phyloP scores from a whole-genome alignment of 2,329 filamentous ascomycete species.

The Cytospora paraplurivora region DNA sequence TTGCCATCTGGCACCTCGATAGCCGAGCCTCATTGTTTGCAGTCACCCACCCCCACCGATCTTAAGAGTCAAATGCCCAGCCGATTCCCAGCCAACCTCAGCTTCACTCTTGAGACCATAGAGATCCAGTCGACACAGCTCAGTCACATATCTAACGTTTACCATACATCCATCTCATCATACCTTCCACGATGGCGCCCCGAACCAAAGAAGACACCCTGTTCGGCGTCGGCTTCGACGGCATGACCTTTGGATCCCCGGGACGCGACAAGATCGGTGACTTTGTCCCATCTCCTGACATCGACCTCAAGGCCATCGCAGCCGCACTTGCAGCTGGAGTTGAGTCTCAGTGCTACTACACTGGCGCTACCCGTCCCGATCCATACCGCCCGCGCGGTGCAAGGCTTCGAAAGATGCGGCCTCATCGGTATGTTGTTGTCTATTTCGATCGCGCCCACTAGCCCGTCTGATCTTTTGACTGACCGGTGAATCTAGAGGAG shows the following conservation, averaged over 20 bases:
- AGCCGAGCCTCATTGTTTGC: too few species aligned
- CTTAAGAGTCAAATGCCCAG: neutral
- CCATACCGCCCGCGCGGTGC: neutral
- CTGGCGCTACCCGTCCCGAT: neutral
- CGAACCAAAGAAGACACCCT: neutral
- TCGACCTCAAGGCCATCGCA: slow-evolving; percentile 12
- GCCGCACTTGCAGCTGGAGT: slow-evolving; percentile 17
- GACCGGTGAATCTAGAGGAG: neutral
- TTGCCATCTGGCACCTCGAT: too few species aligned
- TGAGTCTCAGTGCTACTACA: neutral
- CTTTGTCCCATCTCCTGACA: neutral
- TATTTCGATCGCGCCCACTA: neutral
- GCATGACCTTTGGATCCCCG: neutral
- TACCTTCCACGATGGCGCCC: neutral
- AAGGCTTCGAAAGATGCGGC: slow-evolving; percentile 4
- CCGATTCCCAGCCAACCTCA: neutral
- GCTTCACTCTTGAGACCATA: neutral
- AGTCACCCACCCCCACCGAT: neutral
- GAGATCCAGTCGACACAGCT: neutral
- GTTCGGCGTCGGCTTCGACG: slow-evolving; percentile 1
- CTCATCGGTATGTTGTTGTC: slow-evolving; percentile 9
- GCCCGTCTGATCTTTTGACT: neutral
- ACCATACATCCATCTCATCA: neutral
- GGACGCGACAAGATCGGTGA: neutral
- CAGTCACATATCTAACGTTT: neutral